Evolutionary conservation across 1,284 basidiomycete species (phyloP), one percentile per base, ranked within the genome.

Genomic region (Cutaneotrichosporon daszewskae): DNA sequence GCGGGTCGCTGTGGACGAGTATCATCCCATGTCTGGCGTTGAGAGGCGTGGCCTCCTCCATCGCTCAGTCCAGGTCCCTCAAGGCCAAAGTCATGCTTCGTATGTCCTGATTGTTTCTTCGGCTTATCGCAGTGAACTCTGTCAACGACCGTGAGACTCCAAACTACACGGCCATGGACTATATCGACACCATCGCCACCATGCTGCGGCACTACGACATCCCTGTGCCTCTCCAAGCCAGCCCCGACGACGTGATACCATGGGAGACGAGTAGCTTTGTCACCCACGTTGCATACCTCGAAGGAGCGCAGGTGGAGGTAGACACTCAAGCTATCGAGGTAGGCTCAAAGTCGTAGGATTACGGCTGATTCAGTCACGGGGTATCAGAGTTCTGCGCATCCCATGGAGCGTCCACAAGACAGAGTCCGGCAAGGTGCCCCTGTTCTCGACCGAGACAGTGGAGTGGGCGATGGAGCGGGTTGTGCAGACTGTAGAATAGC

Each of bases 1-100:
- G 88, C 64, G 90, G 89, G 1, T 92, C 88, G 0, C 72, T 95
- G 3, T 96, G 87, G 87, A 95, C 91, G 20, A 89, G 87, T 57
- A 87, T 97, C 54, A 81, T 95, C 14, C 92, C 94, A 0, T 95
- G 91, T 64, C 77, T 98, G 14, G 84, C 87, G 0, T 72, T 98
- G 13, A 81, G 83, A 39, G 87, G 87, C 5, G 81, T 97, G 5
- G 89, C 84, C 1, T 72, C 78, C 23, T 78, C 79, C 10, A 92
- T 97, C 48, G 87, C 87, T 7, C 75, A 78, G 31, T 91, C 88
- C 13, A 71, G 72, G 4, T 76, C 77, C 8, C 74, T 96, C 13
- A 77, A 77, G 28, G 84, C 83, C 28, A 97, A 96, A 66, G 77
- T 96, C 12, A 71, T 98, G 23, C 76, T 98, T 1, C 71, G 87